Evolutionary conservation across 1,284 basidiomycete genomes (phyloP).

Genomic region (Mycosarcoma mackinlayi): DNA sequence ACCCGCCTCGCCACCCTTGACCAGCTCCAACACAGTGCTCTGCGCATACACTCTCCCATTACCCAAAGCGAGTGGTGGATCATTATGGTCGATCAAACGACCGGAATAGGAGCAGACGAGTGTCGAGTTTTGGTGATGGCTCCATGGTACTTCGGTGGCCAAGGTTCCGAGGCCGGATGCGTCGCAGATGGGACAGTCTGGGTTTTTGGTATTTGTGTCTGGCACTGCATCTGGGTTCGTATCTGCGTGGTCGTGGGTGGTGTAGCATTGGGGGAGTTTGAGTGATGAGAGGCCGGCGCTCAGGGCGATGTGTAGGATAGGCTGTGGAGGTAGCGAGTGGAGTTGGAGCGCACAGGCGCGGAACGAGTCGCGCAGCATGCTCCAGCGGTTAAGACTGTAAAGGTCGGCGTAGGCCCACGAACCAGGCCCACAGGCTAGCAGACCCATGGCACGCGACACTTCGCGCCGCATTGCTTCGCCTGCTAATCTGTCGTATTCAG

Average conservation of each 20-base stretch:
- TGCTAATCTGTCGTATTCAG: conserved; percentile 35
- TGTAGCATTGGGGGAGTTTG: conserved; percentile 61
- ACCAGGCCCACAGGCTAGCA: conserved; percentile 51
- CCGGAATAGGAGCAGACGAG: conserved; percentile 91
- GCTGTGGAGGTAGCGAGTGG: conserved; percentile 54
- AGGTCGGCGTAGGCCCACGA: conserved; percentile 55
- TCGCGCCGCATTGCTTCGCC: conserved; percentile 24
- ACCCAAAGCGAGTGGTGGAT: conserved; percentile 89
- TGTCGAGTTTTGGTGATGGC: conserved; percentile 93
- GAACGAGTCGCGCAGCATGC: conserved; percentile 44
- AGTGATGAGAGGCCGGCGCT: conserved; percentile 56
- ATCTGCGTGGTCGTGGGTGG: no score
- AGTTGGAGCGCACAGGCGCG: conserved; percentile 50
- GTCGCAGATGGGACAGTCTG: conserved; percentile 91
- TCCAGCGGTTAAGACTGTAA: conserved; percentile 47
- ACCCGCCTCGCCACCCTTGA: conserved; percentile 75
- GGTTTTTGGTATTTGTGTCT: no score
- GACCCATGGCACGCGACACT: conserved; percentile 53
- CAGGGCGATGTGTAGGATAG: conserved; percentile 63
- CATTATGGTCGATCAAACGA: conserved; percentile 92
- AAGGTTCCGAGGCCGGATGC: conserved; percentile 76
- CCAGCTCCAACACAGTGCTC: conserved; percentile 85
- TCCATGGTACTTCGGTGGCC: conserved; percentile 84
- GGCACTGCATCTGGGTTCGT: no score
- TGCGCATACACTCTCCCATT: conserved; percentile 90